Evolutionary conservation across 1,284 basidiomycete genomes (phyloP).

Genomic region (Exsudoporus floridanus): DNA sequence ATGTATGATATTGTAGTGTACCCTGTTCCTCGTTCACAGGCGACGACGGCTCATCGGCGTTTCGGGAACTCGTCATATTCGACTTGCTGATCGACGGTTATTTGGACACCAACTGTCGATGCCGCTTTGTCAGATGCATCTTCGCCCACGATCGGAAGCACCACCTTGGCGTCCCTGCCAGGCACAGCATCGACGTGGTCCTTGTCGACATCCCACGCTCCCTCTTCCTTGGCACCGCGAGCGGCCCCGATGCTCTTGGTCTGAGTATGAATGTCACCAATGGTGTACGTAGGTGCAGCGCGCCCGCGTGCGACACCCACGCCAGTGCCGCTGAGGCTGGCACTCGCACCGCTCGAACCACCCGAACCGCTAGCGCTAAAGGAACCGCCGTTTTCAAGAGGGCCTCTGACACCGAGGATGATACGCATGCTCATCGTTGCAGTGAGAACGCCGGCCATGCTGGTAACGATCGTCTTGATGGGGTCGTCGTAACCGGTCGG

Average conservation of each 20-base stretch:
- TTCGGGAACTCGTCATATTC: slow-evolving; percentile 43
- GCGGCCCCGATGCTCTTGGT: slow-evolving; percentile 45
- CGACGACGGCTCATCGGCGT: slow-evolving; percentile 14
- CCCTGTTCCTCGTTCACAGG: background rate
- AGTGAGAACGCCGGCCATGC: slow-evolving; percentile 79
- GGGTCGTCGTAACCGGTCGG: slow-evolving; percentile 62
- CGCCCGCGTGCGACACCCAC: slow-evolving; percentile 31
- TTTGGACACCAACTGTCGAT: slow-evolving; percentile 45
- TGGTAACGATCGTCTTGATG: slow-evolving; percentile 75
- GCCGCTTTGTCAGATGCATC: slow-evolving; percentile 26
- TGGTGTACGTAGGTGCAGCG: slow-evolving; percentile 58
- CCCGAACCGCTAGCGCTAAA: slow-evolving; percentile 57
- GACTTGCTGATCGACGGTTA: slow-evolving; percentile 56
- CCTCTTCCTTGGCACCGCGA: slow-evolving; percentile 31
- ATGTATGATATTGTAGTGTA: background rate
- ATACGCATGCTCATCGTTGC: slow-evolving; percentile 83
- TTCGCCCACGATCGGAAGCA: slow-evolving; percentile 36
- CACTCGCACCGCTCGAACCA: slow-evolving; percentile 37
- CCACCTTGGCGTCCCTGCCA: slow-evolving; percentile 45
- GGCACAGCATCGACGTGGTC: slow-evolving; percentile 42
- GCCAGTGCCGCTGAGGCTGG: slow-evolving; percentile 37
- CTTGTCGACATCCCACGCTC: slow-evolving; percentile 50
- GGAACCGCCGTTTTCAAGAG: slow-evolving; percentile 63
- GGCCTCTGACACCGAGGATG: slow-evolving; percentile 72
- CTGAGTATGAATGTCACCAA: slow-evolving; percentile 53